Conservation (phyloP, 257 asterid species). For the Ehretia macrophylla region DNA sequence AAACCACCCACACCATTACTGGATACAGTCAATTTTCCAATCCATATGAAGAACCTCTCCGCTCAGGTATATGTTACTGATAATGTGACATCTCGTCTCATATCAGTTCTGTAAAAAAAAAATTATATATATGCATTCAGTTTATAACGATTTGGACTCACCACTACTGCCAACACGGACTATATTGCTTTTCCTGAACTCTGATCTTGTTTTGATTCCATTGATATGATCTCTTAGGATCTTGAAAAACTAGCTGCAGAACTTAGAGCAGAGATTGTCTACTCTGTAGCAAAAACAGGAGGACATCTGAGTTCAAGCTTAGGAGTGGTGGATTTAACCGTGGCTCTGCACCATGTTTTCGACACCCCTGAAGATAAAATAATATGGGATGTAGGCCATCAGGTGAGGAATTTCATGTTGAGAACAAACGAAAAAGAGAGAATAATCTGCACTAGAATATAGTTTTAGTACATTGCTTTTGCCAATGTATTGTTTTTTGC, state of each 20-base stretch:
- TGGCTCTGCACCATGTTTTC: slow-evolving; percentile 83
- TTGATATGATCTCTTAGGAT: slow-evolving; percentile 31
- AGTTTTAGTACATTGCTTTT: too few relatives aligned
- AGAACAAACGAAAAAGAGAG: background rate
- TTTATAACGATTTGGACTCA: too few relatives aligned
- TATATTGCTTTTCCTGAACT: too few relatives aligned
- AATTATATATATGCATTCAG: too few relatives aligned
- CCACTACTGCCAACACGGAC: too few relatives aligned
- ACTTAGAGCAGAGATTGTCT: slow-evolving; percentile 66
- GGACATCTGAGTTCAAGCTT: slow-evolving; percentile 74
- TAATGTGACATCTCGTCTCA: too few relatives aligned
- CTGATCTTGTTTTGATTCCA: background rate
- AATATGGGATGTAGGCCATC: slow-evolving; percentile 94
- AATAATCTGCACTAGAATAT: too few relatives aligned
- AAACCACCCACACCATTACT: slow-evolving; percentile 64
- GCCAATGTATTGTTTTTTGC: too few relatives aligned
- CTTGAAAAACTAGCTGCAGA: slow-evolving; percentile 75
- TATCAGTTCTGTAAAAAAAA: too few relatives aligned
- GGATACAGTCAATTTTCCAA: slow-evolving; percentile 63
- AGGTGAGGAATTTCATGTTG: slow-evolving; percentile 30
- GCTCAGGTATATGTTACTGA: slow-evolving; percentile 42
- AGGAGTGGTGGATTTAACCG: slow-evolving; percentile 73
- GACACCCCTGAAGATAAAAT: slow-evolving; percentile 64
- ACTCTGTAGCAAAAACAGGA: slow-evolving; percentile 51
- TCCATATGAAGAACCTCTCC: slow-evolving; percentile 69